Evolutionary conservation across 345 rosid species (phyloP).

Genomic region (Gossypium ekmanianum): DNA sequence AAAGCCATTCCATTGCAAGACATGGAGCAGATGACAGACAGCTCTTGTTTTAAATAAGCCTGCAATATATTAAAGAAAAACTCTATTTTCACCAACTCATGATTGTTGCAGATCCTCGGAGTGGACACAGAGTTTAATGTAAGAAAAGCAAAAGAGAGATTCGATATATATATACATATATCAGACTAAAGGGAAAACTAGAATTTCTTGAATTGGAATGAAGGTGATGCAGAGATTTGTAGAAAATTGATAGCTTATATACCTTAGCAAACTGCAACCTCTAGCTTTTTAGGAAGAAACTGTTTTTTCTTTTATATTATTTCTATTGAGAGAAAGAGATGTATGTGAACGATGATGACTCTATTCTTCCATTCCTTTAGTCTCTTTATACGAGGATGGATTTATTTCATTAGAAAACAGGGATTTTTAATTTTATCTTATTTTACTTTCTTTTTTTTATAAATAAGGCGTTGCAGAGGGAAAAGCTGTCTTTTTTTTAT

Average conservation of each 20-base stretch:
- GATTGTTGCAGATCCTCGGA: neutral
- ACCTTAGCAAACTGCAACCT: slow-evolving; percentile 27
- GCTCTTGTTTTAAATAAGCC: slow-evolving; percentile 1
- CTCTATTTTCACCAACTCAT: neutral
- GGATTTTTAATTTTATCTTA: neutral
- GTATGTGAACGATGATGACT: slow-evolving; percentile 20
- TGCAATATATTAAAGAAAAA: slow-evolving; percentile 13
- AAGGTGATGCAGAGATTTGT: slow-evolving; percentile 26
- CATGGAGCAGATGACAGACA: slow-evolving; percentile 30
- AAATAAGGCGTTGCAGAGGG: too few species aligned
- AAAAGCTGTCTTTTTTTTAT: too few species aligned
- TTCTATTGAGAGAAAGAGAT: slow-evolving; percentile 6
- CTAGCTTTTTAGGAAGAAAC: slow-evolving; percentile 16
- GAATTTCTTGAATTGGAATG: slow-evolving; percentile 13
- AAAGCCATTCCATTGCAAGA: slow-evolving; percentile 89
- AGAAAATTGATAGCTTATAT: slow-evolving; percentile 34
- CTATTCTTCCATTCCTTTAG: slow-evolving; percentile 23
- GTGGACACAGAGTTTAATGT: slow-evolving; percentile 3
- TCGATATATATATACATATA: neutral
- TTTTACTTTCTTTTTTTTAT: neutral
- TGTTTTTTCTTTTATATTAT: neutral
- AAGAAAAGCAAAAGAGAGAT: slow-evolving; percentile 14
- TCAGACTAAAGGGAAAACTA: neutral
- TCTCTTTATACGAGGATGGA: slow-evolving; percentile 36
- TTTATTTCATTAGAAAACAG: slow-evolving; percentile 3